Evolutionary conservation across 768 basidiomycete genomes (phyloP).

Genomic region (Leccinum rimulosum): DNA sequence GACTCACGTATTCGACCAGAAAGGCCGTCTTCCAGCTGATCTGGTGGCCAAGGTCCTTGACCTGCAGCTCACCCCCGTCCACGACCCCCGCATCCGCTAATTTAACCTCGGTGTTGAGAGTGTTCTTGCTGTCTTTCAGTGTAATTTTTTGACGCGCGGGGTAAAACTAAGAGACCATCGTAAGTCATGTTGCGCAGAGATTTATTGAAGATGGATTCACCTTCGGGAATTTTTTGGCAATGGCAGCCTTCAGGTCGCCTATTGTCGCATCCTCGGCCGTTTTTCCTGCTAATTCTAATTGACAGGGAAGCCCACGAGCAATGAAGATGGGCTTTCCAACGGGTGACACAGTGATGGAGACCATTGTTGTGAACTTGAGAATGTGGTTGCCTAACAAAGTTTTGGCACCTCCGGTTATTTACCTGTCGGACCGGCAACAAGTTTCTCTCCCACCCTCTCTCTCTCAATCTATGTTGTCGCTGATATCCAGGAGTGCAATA

Average conservation of each 20-base stretch:
- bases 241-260: conserved; percentile 63
- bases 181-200: conserved; percentile 1
- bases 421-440: neutral
- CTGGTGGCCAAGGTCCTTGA: conserved; percentile 93
- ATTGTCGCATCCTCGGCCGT: conserved; percentile 51
- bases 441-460: neutral
- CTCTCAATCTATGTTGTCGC: conserved; percentile 12
- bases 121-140: conserved; percentile 56
- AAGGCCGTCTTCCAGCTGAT: conserved; percentile 88
- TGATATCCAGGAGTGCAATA: conserved; percentile 1
- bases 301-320: conserved; percentile 50
- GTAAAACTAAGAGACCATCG: conserved; percentile 51
- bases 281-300: conserved; percentile 47
- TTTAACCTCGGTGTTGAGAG: conserved; percentile 60
- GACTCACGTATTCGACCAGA: conserved; percentile 89
- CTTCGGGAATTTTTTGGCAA: conserved; percentile 55
- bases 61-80: conserved; percentile 61
- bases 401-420: neutral
- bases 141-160: conserved; percentile 71
- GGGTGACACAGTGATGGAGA: conserved; percentile 52
- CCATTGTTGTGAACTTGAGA: conserved; percentile 35
- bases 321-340: conserved; percentile 45
- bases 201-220: conserved; percentile 28
- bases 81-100: conserved; percentile 55
- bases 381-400: neutral